phyloP scores from a whole-genome alignment of 768 basidiomycete species.

The Suillus hirtellus region DNA sequence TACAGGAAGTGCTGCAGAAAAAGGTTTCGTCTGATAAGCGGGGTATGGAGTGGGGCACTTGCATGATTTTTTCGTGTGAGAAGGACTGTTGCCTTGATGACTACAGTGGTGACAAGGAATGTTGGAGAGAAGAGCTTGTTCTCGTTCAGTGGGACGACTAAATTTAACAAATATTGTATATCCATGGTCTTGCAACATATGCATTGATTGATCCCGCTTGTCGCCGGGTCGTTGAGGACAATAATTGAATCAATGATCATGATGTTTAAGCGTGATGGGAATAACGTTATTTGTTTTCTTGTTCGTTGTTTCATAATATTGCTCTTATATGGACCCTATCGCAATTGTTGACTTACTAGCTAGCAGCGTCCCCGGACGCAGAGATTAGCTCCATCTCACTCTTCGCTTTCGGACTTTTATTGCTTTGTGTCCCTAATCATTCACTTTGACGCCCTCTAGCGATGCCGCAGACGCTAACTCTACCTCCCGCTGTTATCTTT shows the following conservation, averaged over 20 bases:
- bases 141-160: constrained; percentile 75
- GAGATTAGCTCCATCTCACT: constrained; percentile 22
- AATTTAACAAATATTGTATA: constrained; percentile 14
- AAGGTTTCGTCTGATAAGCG: constrained; percentile 42
- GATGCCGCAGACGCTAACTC: constrained; percentile 28
- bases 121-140: constrained; percentile 77
- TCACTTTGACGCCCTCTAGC: constrained; percentile 14
- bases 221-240: constrained; percentile 1
- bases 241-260: constrained; percentile 4
- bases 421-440: not conserved
- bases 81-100: constrained; percentile 67
- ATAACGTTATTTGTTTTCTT: constrained; percentile 29
- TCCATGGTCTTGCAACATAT: not conserved
- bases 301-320: constrained; percentile 14
- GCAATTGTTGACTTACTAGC: constrained; percentile 17
- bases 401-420: constrained; percentile 13
- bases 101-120: constrained; percentile 38
- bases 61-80: constrained; percentile 85
- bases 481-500: constrained; percentile 20
- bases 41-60: constrained; percentile 96
- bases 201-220: not conserved
- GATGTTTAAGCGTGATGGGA: not conserved
- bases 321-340: constrained; percentile 16
- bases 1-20: constrained; percentile 56
- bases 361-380: constrained; percentile 25